These are phyloP conservation scores for Aristolochia contorta DNA, from an alignment of 164 flowering plant species.

Conservation along the genomic window DNA sequence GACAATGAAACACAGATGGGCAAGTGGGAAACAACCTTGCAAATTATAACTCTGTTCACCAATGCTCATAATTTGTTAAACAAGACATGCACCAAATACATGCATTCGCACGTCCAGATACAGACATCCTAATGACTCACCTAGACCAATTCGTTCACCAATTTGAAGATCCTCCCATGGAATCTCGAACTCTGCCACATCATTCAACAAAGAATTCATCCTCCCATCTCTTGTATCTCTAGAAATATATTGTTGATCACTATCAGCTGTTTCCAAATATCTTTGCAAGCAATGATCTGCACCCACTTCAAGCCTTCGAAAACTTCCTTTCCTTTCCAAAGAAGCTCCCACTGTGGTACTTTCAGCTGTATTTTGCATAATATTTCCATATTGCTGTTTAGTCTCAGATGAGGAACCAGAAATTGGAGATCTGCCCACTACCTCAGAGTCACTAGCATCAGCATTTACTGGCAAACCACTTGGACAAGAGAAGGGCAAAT, in stretches of 20 bases:
- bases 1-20: too few species aligned
- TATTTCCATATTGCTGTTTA: conserved; percentile 5
- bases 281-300: conserved; percentile 7
- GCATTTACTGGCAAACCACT: conserved; percentile 14
- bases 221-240: conserved; percentile 15
- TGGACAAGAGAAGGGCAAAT: conserved; percentile 15
- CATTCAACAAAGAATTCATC: conserved; percentile 40
- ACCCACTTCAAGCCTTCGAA: conserved; percentile 6
- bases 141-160: conserved; percentile 96
- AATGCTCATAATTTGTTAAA: too few species aligned
- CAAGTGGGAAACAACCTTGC: too few species aligned
- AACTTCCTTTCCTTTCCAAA: neutral
- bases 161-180: conserved; percentile 91
- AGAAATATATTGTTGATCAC: conserved; percentile 2
- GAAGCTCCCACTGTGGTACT: too few species aligned
- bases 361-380: too few species aligned
- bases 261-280: conserved; percentile 15
- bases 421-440: conserved; percentile 6
- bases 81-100: too few species aligned
- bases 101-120: too few species aligned
- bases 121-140: conserved; percentile 28
- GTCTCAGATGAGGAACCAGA: conserved; percentile 8
- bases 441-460: conserved; percentile 9
- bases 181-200: conserved; percentile 83
- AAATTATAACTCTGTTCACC: too few species aligned